Evolutionary conservation across 2,329 filamentous ascomycete species (phyloP).

Genomic region (Akanthomyces uredinophilus): DNA sequence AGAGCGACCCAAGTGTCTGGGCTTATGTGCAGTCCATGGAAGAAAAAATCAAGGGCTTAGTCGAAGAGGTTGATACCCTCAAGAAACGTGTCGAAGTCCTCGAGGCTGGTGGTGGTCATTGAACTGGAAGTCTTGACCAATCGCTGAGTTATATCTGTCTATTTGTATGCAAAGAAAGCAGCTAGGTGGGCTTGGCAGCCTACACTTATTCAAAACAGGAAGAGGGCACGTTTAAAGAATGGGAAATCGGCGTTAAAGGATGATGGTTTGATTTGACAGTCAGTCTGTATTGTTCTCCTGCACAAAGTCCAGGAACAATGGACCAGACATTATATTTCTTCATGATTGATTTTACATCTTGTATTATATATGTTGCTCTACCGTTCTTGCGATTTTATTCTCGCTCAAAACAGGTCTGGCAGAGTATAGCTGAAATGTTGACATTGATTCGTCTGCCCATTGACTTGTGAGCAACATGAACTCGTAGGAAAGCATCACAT

Average conservation of each 20-base stretch:
- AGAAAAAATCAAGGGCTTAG: conserved; percentile 38
- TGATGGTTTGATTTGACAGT: conserved; percentile 3
- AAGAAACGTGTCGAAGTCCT: conserved; percentile 31
- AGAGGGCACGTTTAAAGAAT: conserved; percentile 8
- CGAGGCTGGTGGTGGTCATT: conserved; percentile 19
- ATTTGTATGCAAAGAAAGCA: neutral
- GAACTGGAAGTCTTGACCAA: neutral
- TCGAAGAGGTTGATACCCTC: conserved; percentile 29
- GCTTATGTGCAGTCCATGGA: conserved; percentile 68
- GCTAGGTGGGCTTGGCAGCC: neutral
- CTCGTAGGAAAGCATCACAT: too few relatives aligned
- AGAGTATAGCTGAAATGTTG: neutral
- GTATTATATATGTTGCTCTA: conserved; percentile 3
- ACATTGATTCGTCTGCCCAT: neutral
- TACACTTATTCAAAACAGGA: neutral
- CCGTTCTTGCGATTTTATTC: neutral
- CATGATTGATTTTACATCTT: neutral
- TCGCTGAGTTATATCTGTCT: neutral
- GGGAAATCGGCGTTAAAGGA: conserved; percentile 12
- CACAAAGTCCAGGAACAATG: neutral
- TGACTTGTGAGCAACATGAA: neutral
- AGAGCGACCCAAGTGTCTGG: conserved; percentile 61
- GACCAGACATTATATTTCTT: neutral
- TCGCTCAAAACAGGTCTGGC: neutral
- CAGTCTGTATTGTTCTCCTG: neutral